Evolutionary conservation across 1,139 yeast genomes (phyloP).

Genomic region (Geotrichum reessii): DNA sequence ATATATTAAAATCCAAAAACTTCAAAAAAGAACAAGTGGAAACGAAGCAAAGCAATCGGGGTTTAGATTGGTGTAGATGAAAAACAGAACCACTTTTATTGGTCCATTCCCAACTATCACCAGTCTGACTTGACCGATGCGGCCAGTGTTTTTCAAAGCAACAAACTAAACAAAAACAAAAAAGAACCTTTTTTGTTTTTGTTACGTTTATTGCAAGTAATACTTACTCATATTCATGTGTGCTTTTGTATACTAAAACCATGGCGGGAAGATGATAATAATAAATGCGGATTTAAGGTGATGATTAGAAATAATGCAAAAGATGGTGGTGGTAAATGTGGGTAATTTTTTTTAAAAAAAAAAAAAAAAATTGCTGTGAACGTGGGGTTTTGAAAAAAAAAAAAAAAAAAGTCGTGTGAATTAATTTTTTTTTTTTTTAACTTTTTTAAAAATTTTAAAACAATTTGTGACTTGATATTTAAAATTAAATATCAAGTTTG

Average conservation of each 20-base stretch:
- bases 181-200: too few relatives aligned
- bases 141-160: neutral
- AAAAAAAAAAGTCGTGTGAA: neutral
- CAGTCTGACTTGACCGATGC: neutral
- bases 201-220: too few relatives aligned
- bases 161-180: neutral
- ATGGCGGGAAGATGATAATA: constrained; percentile 39
- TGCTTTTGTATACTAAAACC: constrained; percentile 61
- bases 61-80: too few relatives aligned
- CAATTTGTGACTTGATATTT: too few relatives aligned
- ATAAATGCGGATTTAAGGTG: neutral
- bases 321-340: neutral
- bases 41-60: too few relatives aligned
- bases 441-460: too few relatives aligned
- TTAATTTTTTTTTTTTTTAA: neutral
- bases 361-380: neutral
- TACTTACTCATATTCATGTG: constrained; percentile 48
- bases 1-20: too few relatives aligned
- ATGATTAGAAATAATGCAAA: neutral
- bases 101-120: neutral
- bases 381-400: neutral
- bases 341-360: neutral
- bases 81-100: neutral
- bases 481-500: too few relatives aligned
- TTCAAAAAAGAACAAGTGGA: too few relatives aligned